phyloP scores from a whole-genome alignment of 2,329 filamentous ascomycete species.

The Fusarium nanum region DNA sequence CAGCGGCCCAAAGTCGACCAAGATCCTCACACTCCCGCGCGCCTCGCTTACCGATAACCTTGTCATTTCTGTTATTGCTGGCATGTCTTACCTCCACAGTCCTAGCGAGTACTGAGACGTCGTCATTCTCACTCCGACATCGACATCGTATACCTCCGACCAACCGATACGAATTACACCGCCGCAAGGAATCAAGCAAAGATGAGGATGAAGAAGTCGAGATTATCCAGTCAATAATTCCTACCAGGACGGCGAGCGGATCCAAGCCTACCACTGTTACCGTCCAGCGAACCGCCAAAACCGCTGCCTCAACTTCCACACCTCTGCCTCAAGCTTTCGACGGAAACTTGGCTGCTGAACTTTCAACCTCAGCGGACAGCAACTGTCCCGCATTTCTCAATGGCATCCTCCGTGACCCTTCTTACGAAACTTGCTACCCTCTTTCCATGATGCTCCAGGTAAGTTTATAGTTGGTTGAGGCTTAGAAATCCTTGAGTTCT shows the following conservation, averaged over 20 bases:
- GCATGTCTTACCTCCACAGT: constrained; percentile 41
- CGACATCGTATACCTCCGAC: constrained; percentile 17
- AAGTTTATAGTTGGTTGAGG: constrained; percentile 47
- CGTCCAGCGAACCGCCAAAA: constrained; percentile 37
- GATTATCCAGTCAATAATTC: constrained; percentile 28
- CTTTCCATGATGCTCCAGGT: constrained; percentile 87
- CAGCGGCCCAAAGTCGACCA: constrained; percentile 4
- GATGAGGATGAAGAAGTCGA: constrained; percentile 32
- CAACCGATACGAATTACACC: constrained; percentile 23
- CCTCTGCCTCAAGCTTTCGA: constrained; percentile 72
- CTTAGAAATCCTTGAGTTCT: neutral
- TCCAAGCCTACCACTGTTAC: constrained; percentile 42
- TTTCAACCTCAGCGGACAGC: constrained; percentile 62
- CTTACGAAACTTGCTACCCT: constrained; percentile 81
- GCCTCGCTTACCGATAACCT: constrained; percentile 26
- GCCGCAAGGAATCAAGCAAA: constrained; percentile 29
- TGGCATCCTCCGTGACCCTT: constrained; percentile 71
- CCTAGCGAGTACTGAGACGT: constrained; percentile 36
- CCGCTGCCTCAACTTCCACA: constrained; percentile 53
- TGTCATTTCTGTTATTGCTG: constrained; percentile 36
- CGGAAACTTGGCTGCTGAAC: constrained; percentile 70
- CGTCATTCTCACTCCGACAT: constrained; percentile 26
- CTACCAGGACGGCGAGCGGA: constrained; percentile 32
- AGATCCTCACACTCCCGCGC: constrained; percentile 6
- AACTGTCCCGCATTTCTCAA: constrained; percentile 76